phyloP scores from a whole-genome alignment of 2,329 filamentous ascomycete genomes.

The Penicillium sp. region DNA sequence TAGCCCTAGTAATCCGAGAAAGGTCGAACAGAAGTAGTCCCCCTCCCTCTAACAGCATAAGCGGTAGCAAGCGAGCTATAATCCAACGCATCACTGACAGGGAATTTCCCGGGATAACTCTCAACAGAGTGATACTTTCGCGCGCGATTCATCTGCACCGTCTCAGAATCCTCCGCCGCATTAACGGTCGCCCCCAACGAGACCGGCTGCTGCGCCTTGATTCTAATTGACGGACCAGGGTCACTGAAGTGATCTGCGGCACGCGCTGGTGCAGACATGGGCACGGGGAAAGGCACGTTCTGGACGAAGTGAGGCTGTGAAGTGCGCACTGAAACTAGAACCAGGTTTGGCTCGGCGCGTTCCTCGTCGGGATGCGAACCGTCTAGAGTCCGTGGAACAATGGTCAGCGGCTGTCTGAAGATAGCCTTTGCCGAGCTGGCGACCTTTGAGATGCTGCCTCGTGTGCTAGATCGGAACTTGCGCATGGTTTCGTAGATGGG shows the following conservation, averaged over 20 bases:
- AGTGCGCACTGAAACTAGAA: background rate
- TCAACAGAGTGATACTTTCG: constrained; percentile 24
- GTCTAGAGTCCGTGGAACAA: background rate
- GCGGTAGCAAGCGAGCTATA: constrained; percentile 28
- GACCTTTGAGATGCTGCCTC: constrained; percentile 2
- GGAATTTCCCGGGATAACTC: constrained; percentile 34
- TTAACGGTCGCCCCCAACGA: constrained; percentile 9
- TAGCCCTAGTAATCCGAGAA: constrained; percentile 29
- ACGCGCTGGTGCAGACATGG: background rate
- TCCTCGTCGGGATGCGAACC: background rate
- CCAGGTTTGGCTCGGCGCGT: background rate
- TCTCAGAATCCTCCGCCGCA: constrained; percentile 2
- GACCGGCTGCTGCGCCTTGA: background rate
- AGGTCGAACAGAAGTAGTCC: constrained; percentile 29
- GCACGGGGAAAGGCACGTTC: background rate
- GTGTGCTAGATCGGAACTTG: background rate
- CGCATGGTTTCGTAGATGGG: constrained; percentile 13
- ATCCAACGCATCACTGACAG: constrained; percentile 32
- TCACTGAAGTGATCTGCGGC: constrained; percentile 6
- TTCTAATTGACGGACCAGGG: background rate
- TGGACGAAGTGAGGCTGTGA: background rate
- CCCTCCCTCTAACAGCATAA: constrained; percentile 22
- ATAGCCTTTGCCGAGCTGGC: background rate
- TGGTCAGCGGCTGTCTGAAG: background rate
- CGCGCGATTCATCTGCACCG: constrained; percentile 14